Percentiles rank a stretch among this genome's conserved stretches.
Conservation (phyloP, 108 stramenopile species). For the Craspedostauros australis region DNA sequence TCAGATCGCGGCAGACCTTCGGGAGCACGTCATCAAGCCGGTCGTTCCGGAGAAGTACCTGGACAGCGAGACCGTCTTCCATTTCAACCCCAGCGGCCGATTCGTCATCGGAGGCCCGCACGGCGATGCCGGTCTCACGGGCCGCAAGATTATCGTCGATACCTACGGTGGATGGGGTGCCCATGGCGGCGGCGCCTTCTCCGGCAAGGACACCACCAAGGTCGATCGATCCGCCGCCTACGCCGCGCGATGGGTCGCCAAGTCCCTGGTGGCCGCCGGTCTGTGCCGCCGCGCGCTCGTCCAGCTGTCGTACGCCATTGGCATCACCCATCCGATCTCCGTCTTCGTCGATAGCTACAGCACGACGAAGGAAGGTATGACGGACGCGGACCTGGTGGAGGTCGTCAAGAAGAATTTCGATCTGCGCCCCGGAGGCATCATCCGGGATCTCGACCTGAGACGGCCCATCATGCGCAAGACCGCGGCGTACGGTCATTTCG, state of each 20-base stretch:
- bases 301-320: slow-evolving; percentile 95
- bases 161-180: slow-evolving; percentile 98
- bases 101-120: slow-evolving; percentile 98
- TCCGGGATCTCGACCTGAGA: slow-evolving; percentile 90
- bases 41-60: slow-evolving; percentile 95
- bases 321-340: slow-evolving; percentile 85
- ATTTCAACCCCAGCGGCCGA: slow-evolving; percentile 88
- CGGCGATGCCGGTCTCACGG: slow-evolving; percentile 96
- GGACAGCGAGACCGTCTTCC: slow-evolving; percentile 96
- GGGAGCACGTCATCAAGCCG: slow-evolving; percentile 97
- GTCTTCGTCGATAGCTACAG: slow-evolving; percentile 93
- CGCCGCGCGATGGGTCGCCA: slow-evolving; percentile 96
- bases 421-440: slow-evolving; percentile 91
- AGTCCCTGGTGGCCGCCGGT: slow-evolving; percentile 87
- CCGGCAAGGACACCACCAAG: slow-evolving; percentile 96
- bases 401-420: slow-evolving; percentile 95
- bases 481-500: slow-evolving; percentile 97
- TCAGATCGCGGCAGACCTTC: slow-evolving; percentile 89
- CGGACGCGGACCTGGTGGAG: slow-evolving; percentile 86
- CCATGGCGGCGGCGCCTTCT: slow-evolving; percentile 95
- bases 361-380: slow-evolving; percentile 90
- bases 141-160: slow-evolving; percentile 95
- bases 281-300: slow-evolving; percentile 87
- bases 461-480: slow-evolving; percentile 95
- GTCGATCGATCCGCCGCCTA: slow-evolving; percentile 94